These are phyloP conservation scores for Sugiyamaella japonica DNA, from an alignment of 1,139 yeast genomes.

Conservation along the genomic window DNA sequence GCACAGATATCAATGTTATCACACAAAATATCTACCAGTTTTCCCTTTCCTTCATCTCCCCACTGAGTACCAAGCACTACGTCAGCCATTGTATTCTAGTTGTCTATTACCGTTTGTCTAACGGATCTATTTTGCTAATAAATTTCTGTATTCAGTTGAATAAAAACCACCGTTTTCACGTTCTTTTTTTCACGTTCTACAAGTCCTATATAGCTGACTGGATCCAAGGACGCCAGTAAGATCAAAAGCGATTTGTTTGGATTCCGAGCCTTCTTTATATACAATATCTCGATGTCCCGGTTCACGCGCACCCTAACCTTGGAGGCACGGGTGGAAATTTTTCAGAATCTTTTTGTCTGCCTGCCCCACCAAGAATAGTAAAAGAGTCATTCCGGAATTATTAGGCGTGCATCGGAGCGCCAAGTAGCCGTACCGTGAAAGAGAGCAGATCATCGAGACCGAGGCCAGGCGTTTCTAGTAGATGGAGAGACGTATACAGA, in stretches of 20 bases:
- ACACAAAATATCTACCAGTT: constrained; percentile 89
- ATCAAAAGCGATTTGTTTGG: constrained; percentile 10
- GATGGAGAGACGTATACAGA: no score
- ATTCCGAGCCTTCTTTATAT: not conserved
- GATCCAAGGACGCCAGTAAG: constrained; percentile 19
- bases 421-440: not conserved
- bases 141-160: not conserved
- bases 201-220: constrained; percentile 17
- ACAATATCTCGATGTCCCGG: not conserved
- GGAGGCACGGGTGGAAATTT: not conserved
- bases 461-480: no score
- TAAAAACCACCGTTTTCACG: not conserved
- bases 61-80: constrained; percentile 98
- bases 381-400: not conserved
- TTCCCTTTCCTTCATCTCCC: constrained; percentile 99
- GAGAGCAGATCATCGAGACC: no score
- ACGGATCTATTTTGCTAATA: constrained; percentile 4
- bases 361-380: no score
- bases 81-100: constrained; percentile 58
- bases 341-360: not conserved
- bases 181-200: constrained; percentile 2
- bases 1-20: constrained; percentile 96
- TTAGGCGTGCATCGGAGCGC: not conserved
- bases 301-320: not conserved
- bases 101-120: not conserved